These are phyloP conservation scores for Penicillium cinerascens DNA, from an alignment of 495 filamentous ascomycete species.

Conservation along the genomic window DNA sequence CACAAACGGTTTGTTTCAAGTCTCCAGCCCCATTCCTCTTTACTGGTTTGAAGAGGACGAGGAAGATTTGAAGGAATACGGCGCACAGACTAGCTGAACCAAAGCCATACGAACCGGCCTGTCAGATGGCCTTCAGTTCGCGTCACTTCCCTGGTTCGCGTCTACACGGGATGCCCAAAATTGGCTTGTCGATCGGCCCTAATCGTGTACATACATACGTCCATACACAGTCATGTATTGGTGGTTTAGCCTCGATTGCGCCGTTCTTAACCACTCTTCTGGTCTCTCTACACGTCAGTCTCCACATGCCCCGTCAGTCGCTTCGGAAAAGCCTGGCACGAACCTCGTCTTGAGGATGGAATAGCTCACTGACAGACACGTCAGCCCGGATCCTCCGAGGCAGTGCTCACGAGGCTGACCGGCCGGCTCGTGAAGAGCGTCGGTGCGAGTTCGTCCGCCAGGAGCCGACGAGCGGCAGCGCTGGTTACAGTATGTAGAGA, in stretches of 20 bases:
- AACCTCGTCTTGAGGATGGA: not conserved
- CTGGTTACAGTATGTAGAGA: too few relatives aligned
- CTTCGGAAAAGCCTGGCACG: not conserved
- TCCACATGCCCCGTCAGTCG: not conserved
- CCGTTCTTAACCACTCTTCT: not conserved
- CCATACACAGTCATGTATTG: not conserved
- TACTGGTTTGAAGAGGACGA: not conserved
- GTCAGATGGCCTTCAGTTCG: conserved; percentile 1
- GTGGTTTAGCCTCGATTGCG: not conserved
- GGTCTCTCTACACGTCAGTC: not conserved
- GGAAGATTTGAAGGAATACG: not conserved
- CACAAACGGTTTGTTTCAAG: conserved; percentile 4
- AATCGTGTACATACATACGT: too few relatives aligned
- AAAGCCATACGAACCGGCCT: not conserved
- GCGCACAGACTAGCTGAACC: conserved; percentile 3
- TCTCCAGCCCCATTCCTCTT: not conserved
- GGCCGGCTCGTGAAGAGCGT: not conserved
- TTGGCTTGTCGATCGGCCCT: not conserved
- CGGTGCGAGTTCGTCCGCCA: conserved; percentile 8
- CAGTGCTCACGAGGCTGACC: conserved; percentile 4
- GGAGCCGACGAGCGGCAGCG: conserved; percentile 3
- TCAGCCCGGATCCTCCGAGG: conserved; percentile 10
- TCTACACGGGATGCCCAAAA: too few relatives aligned
- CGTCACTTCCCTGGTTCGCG: not conserved
- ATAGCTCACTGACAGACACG: conserved; percentile 12